Base-by-base conservation (phyloP, 192 early-diverging fungal species). In the Cladochytrium replicatum region DNA sequence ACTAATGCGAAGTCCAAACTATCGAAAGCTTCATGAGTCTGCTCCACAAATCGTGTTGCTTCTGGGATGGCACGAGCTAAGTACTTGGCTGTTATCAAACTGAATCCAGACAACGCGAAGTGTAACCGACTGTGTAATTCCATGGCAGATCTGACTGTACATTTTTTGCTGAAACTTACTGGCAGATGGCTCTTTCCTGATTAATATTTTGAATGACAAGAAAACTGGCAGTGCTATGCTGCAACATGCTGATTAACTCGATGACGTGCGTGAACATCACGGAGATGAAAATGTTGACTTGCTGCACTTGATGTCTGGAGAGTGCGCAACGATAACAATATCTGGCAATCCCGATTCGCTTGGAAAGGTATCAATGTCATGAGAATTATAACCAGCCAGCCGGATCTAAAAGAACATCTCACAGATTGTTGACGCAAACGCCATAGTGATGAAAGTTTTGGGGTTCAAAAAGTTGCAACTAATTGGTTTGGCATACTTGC, bases 191-290 rank as follows among this genome's bases (percentile, higher is more conserved):
- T n/a, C n/a, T 8, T 72, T 72, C 50, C 54, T 72, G 13, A 57
- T 68, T 22, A 46, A 67, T 31, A 48, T 61, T 25, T 19, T 72
- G 22, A 72, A 72, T 38, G 69, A 72, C 44, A 41, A 56, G 11
- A 57, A 53, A 26, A 41, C 48, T 19, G 69, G 61, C 1, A 57
- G 67, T 37, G 48, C 45, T 13, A 32, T 68, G 9, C 26, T 72
- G n/a, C 55, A 68, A 11, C 61, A 59, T 29, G 69, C 69, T 6
- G 65, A 68, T 23, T 61, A 72, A 34, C 19, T 72, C 15, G 64
- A 68, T 29, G 64, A 54, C n/a, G n/a, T n/a, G n/a, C n/a, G n/a
- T n/a, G 58, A 60, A 13, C 13, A 21, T 22, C 46, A 39, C 23
- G 19, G 43, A 25, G 23, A 39, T 24, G 55, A 37, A 19, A 23